A percentile compares a stretch with the other conserved stretches of the same genome.
Conservation (phyloP, 2,329 filamentous ascomycete genomes). For the Cytospora chrysosperma region DNA sequence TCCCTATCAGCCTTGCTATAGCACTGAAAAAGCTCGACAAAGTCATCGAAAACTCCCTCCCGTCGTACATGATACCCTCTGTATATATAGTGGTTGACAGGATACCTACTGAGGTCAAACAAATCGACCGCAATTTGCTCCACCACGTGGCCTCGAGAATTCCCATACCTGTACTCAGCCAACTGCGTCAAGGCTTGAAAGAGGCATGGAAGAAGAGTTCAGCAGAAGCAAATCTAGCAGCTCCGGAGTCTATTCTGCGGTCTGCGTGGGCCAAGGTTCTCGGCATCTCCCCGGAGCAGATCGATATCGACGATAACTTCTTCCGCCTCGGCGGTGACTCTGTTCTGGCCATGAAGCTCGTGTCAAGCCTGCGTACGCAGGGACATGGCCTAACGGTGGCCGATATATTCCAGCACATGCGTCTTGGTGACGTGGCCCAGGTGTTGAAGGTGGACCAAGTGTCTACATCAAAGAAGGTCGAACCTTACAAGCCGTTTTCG, state of each 20-base stretch:
- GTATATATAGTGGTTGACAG: slow-evolving; percentile 42
- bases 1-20: slow-evolving; percentile 34
- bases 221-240: slow-evolving; percentile 32
- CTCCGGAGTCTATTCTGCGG: slow-evolving; percentile 36
- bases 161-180: slow-evolving; percentile 25
- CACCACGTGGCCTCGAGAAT: slow-evolving; percentile 33
- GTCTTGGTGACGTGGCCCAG: slow-evolving; percentile 35
- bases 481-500: slow-evolving; percentile 37
- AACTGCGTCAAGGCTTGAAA: slow-evolving; percentile 29
- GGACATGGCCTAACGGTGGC: slow-evolving; percentile 46
- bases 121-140: slow-evolving; percentile 36
- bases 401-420: slow-evolving; percentile 43
- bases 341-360: slow-evolving; percentile 40
- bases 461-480: slow-evolving; percentile 23
- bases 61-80: slow-evolving; percentile 47
- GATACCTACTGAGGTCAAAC: slow-evolving; percentile 31
- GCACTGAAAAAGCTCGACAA: slow-evolving; percentile 43
- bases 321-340: slow-evolving; percentile 37
- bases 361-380: slow-evolving; percentile 42
- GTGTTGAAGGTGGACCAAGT: slow-evolving; percentile 33
- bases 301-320: slow-evolving; percentile 39
- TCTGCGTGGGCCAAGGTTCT: slow-evolving; percentile 34
- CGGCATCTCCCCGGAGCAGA: slow-evolving; percentile 28
- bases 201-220: slow-evolving; percentile 36
- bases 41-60: slow-evolving; percentile 42